Percentiles rank a stretch among this genome's conserved stretches.
Evolutionary conservation across 805 yeast genomes (phyloP).

Genomic region (Schizosaccharomyces japonicus): DNA sequence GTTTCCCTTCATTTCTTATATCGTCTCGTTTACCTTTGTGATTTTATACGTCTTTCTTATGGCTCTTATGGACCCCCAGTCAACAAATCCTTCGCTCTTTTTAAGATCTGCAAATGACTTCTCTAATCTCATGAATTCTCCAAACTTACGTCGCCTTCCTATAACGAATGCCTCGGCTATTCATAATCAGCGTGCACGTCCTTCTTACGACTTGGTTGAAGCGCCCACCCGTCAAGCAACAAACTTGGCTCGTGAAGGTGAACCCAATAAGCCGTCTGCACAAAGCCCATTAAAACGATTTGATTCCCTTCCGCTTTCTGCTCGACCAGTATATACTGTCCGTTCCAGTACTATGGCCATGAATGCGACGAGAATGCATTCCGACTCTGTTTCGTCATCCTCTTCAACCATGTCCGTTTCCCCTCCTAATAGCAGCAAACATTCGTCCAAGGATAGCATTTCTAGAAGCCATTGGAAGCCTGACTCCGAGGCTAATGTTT

Average conservation of each 20-base stretch:
- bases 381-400: not conserved
- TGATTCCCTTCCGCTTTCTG: not conserved
- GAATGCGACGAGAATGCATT: not conserved
- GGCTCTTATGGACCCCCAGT: too few species aligned
- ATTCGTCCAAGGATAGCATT: constrained; percentile 13
- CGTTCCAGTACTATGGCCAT: not conserved
- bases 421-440: not conserved
- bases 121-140: too few species aligned
- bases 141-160: too few species aligned
- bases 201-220: not conserved
- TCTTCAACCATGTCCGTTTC: not conserved
- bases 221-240: constrained; percentile 2
- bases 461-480: constrained; percentile 26
- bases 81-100: too few species aligned
- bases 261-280: not conserved
- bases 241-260: not conserved
- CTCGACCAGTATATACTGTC: not conserved
- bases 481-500: constrained; percentile 38
- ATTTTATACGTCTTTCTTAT: too few species aligned
- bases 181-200: not conserved
- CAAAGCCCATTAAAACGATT: not conserved
- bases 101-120: too few species aligned
- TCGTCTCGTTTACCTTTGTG: too few species aligned
- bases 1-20: too few species aligned
- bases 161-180: too few species aligned